phyloP scores from a whole-genome alignment of 2,329 filamentous ascomycete species.

The Cadophora gregata region DNA sequence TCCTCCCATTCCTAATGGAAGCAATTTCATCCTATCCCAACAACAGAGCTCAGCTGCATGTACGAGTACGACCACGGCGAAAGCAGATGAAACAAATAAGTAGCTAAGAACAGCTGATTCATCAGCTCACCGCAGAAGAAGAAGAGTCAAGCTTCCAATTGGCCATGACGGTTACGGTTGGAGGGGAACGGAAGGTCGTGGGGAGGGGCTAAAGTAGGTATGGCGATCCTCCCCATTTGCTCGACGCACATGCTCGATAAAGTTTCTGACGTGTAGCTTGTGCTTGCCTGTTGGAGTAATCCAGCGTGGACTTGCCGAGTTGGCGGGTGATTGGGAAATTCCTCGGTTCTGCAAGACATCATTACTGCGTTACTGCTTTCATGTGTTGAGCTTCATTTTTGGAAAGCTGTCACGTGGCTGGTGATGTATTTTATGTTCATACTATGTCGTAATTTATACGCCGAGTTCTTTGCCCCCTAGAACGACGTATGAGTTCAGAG shows the following conservation, averaged over 20 bases:
- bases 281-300: background rate
- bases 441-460: no score
- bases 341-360: background rate
- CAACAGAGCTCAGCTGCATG: background rate
- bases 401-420: background rate
- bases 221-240: constrained; percentile 23
- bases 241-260: constrained; percentile 13
- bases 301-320: background rate
- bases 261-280: constrained; percentile 6
- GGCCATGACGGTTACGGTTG: constrained; percentile 19
- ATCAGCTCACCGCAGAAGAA: constrained; percentile 21
- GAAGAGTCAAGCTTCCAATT: constrained; percentile 5
- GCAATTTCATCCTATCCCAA: background rate
- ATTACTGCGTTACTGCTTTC: background rate
- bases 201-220: no score
- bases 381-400: background rate
- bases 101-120: constrained; percentile 7
- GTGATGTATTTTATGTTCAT: background rate
- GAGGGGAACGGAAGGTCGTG: constrained; percentile 1
- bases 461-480: no score
- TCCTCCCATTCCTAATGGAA: background rate
- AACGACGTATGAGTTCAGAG: background rate
- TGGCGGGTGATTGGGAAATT: background rate
- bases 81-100: constrained; percentile 17
- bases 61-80: no score